Percentiles rank a stretch among this genome's conserved stretches.
phyloP scores from a whole-genome alignment of 768 basidiomycete genomes.

The Russula dissimulans region DNA sequence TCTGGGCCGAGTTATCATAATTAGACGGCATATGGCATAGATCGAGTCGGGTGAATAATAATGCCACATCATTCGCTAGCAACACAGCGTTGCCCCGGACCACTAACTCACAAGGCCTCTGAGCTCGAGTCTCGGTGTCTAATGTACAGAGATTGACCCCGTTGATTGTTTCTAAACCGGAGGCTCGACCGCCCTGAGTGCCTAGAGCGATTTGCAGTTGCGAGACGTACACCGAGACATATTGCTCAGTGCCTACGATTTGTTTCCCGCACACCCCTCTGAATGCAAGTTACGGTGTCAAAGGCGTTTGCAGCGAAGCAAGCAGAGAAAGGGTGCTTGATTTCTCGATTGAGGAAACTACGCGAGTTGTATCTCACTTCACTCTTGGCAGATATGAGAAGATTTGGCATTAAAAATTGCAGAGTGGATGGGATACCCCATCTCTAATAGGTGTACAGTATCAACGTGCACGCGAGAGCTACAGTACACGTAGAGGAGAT shows the following conservation, averaged over 20 bases:
- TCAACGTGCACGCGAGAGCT: neutral
- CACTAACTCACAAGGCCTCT: neutral
- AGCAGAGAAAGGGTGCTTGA: too few relatives aligned
- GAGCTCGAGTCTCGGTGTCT: neutral
- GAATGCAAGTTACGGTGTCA: too few relatives aligned
- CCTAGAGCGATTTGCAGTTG: neutral
- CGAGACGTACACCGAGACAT: neutral
- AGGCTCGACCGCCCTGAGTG: neutral
- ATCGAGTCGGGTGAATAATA: neutral
- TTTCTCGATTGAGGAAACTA: too few relatives aligned
- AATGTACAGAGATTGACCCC: neutral
- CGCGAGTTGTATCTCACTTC: neutral
- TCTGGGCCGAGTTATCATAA: too few relatives aligned
- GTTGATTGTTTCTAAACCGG: too few relatives aligned
- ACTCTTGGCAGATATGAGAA: neutral
- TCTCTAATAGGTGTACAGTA: neutral
- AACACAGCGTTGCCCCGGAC: neutral
- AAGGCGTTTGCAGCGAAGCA: too few relatives aligned
- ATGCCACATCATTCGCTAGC: too few relatives aligned
- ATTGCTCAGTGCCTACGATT: neutral
- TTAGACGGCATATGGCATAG: too few relatives aligned
- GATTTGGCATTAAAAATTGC: neutral
- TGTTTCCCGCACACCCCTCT: neutral
- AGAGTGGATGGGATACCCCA: neutral
- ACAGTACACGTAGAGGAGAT: neutral